phyloP scores from a whole-genome alignment of 2,329 filamentous ascomycete species.

The Immersiporthe knoxdaviesiana region DNA sequence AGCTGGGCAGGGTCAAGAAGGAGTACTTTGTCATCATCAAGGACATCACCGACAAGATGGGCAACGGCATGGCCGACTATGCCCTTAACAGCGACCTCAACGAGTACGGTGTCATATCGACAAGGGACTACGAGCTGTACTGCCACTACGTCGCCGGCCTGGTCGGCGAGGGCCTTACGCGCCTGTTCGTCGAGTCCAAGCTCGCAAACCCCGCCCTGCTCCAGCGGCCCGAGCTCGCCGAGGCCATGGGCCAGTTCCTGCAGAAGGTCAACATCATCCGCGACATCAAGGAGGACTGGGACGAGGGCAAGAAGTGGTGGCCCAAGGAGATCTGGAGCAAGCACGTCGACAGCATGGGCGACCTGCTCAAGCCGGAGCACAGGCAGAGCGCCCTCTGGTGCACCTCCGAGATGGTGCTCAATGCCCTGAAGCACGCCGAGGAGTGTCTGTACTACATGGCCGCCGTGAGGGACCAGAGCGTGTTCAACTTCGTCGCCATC shows the following conservation, averaged over 20 bases:
- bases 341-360: conserved; percentile 86
- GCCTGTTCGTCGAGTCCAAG: conserved; percentile 83
- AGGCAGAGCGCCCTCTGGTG: conserved; percentile 78
- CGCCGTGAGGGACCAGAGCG: conserved; percentile 90
- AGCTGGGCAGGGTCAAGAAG: conserved; percentile 87
- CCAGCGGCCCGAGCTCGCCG: conserved; percentile 77
- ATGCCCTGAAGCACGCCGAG: conserved; percentile 82
- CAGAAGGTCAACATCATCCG: conserved; percentile 99
- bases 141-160: conserved; percentile 98
- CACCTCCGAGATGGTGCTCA: conserved; percentile 91
- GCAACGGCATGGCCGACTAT: conserved; percentile 98
- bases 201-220: conserved; percentile 86
- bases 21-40: conserved; percentile 85
- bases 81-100: conserved; percentile 81
- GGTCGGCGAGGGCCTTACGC: conserved; percentile 92
- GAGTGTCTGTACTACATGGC: conserved; percentile 99
- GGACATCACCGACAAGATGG: conserved; percentile 94
- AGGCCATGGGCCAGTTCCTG: conserved; percentile 96
- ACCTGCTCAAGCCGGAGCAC: conserved; percentile 84
- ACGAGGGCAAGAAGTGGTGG: conserved; percentile 90
- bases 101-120: conserved; percentile 75
- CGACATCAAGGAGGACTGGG: conserved; percentile 86
- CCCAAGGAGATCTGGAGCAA: conserved; percentile 97
- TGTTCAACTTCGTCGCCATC: conserved; percentile 99
- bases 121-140: conserved; percentile 93